These are phyloP conservation scores for Globisporangium radiosum DNA, from an alignment of 352 stramenopile species.

Conservation along the genomic window DNA sequence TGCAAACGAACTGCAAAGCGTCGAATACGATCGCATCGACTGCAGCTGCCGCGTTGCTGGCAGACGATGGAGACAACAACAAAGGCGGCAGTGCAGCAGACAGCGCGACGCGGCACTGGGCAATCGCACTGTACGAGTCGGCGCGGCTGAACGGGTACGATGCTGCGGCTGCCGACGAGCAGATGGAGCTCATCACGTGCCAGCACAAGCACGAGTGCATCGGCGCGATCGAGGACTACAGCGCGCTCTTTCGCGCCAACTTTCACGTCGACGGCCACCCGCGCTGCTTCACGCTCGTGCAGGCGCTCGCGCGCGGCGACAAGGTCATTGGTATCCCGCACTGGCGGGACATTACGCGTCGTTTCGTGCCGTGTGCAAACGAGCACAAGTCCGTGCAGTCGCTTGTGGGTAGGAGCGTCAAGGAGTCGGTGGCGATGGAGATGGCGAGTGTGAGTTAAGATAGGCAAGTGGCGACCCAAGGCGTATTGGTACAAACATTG, in stretches of 20 bases:
- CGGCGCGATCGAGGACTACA: slow-evolving; percentile 36
- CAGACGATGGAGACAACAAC: background rate
- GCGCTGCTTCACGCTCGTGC: slow-evolving; percentile 37
- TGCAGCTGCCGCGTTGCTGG: background rate
- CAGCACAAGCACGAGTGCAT: slow-evolving; percentile 47
- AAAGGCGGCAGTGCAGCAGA: slow-evolving; percentile 16
- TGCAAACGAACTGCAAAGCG: slow-evolving; percentile 38
- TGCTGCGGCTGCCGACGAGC: slow-evolving; percentile 23
- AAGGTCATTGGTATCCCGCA: slow-evolving; percentile 40
- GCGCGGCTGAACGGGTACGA: slow-evolving; percentile 39
- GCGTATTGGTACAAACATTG: too few relatives aligned
- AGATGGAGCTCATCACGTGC: slow-evolving; percentile 53
- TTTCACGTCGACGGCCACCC: slow-evolving; percentile 45
- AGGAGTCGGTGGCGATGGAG: too few relatives aligned
- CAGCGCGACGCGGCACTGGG: slow-evolving; percentile 31
- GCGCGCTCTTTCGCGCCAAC: slow-evolving; percentile 30
- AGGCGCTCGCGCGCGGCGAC: slow-evolving; percentile 24
- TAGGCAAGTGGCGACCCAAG: too few relatives aligned
- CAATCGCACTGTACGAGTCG: slow-evolving; percentile 39
- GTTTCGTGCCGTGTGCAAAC: slow-evolving; percentile 26
- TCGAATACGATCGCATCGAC: slow-evolving; percentile 24
- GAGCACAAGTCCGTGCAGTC: background rate
- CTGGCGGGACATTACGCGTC: slow-evolving; percentile 31
- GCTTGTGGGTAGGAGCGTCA: background rate
- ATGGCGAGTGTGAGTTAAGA: too few relatives aligned